phyloP scores from a whole-genome alignment of 2,329 filamentous ascomycete genomes.

The Teratosphaeria epicoccoides region DNA sequence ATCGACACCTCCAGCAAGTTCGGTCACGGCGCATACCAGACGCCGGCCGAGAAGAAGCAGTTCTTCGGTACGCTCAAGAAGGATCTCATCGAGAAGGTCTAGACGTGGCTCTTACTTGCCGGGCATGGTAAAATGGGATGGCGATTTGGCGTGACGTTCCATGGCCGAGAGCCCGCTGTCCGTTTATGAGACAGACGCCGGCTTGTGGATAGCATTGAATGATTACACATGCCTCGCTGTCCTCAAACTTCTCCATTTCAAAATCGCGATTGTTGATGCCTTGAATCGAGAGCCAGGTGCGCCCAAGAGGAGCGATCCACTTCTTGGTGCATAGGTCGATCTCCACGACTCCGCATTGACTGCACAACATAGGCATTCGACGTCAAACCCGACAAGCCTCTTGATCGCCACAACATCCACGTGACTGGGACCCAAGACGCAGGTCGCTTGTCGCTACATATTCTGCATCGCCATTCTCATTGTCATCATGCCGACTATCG shows the following conservation, averaged over 20 bases:
- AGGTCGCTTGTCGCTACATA: too few species aligned
- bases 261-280: background rate
- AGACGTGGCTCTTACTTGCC: background rate
- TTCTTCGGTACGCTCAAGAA: slow-evolving; percentile 99
- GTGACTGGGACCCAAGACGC: too few species aligned
- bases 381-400: too few species aligned
- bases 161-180: background rate
- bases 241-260: background rate
- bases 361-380: too few species aligned
- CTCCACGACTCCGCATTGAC: too few species aligned
- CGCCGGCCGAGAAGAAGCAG: slow-evolving; percentile 91
- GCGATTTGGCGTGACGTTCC: background rate
- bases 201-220: background rate
- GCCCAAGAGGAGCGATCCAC: too few species aligned
- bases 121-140: background rate
- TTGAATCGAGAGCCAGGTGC: too few species aligned
- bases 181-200: background rate
- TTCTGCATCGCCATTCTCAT: slow-evolving; percentile 35
- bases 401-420: too few species aligned
- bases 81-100: slow-evolving; percentile 50
- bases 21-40: slow-evolving; percentile 99
- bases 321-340: too few species aligned
- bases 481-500: slow-evolving; percentile 24
- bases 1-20: slow-evolving; percentile 99
- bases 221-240: background rate